A percentile compares a stretch with the other conserved stretches of the same genome.
These are phyloP conservation scores for Magnusiomyces ingens DNA, from an alignment of 1,139 yeast species.

Conservation along the genomic window DNA sequence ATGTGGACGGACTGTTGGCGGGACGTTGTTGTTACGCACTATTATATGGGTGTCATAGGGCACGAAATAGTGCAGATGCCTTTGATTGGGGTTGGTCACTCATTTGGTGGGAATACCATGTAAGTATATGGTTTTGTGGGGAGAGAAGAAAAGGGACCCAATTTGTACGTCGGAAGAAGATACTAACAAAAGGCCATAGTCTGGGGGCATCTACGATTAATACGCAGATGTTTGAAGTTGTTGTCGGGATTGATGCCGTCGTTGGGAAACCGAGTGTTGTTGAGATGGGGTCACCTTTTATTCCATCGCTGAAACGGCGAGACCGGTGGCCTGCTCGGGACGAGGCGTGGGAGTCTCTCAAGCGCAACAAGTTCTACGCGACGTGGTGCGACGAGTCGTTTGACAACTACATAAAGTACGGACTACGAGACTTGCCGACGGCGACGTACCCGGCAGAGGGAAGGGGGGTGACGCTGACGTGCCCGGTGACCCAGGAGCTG, in stretches of 20 bases:
- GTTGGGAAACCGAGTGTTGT: slow-evolving; percentile 1
- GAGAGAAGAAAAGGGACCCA: neutral
- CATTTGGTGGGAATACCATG: slow-evolving; percentile 18
- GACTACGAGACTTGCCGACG: slow-evolving; percentile 17
- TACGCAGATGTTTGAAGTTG: slow-evolving; percentile 12
- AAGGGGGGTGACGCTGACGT: slow-evolving; percentile 15
- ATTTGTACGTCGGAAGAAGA: too few species aligned
- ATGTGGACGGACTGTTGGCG: slow-evolving; percentile 18
- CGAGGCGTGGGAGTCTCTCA: slow-evolving; percentile 9
- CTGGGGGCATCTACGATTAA: slow-evolving; percentile 14
- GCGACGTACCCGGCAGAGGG: slow-evolving; percentile 9
- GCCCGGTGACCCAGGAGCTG: slow-evolving; percentile 15
- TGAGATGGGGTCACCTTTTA: neutral
- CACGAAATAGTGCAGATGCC: slow-evolving; percentile 16
- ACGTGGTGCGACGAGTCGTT: slow-evolving; percentile 14
- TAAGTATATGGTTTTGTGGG: too few species aligned
- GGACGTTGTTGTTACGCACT: slow-evolving; percentile 12
- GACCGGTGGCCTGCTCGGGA: slow-evolving; percentile 17
- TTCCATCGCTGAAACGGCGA: slow-evolving; percentile 11
- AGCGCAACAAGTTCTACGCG: slow-evolving; percentile 8
- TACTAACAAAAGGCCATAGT: neutral
- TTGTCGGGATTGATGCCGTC: slow-evolving; percentile 17
- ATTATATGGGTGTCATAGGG: slow-evolving; percentile 12
- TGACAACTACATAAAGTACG: slow-evolving; percentile 12
- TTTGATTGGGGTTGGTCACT: slow-evolving; percentile 19